phyloP scores from a whole-genome alignment of 1,284 basidiomycete species.

The Ganoderma leucocontextum region DNA sequence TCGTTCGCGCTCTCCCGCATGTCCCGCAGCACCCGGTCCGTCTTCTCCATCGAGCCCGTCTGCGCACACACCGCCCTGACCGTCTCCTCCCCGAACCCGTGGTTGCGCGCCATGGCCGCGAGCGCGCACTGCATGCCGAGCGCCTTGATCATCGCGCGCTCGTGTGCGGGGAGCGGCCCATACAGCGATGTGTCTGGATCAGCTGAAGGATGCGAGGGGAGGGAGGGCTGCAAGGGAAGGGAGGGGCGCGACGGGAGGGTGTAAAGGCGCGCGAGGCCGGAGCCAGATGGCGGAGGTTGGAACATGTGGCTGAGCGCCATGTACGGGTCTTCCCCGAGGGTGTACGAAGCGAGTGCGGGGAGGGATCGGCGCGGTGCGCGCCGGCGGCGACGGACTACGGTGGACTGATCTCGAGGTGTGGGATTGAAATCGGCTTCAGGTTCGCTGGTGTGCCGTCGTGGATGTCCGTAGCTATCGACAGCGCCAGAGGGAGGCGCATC shows the following conservation, averaged over 20 bases:
- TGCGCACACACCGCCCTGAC: slow-evolving; percentile 27
- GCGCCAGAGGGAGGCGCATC: neutral
- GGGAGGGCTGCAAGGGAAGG: slow-evolving; percentile 15
- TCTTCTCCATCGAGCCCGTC: slow-evolving; percentile 27
- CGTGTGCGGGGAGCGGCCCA: slow-evolving; percentile 19
- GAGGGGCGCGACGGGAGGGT: slow-evolving; percentile 13
- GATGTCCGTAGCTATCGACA: neutral
- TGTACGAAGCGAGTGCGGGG: slow-evolving; percentile 15
- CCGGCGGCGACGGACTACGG: neutral
- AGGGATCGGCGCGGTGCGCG: slow-evolving; percentile 14
- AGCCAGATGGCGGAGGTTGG: slow-evolving; percentile 11
- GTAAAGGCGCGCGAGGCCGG: slow-evolving; percentile 9
- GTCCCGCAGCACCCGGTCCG: slow-evolving; percentile 31
- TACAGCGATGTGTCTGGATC: neutral
- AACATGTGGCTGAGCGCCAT: slow-evolving; percentile 22
- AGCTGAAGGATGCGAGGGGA: slow-evolving; percentile 5
- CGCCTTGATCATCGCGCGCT: slow-evolving; percentile 26
- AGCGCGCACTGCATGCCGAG: slow-evolving; percentile 31
- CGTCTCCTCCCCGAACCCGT: slow-evolving; percentile 34
- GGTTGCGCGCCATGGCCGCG: slow-evolving; percentile 36
- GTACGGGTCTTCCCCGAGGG: slow-evolving; percentile 17
- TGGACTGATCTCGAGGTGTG: slow-evolving; percentile 3
- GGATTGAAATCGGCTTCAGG: neutral
- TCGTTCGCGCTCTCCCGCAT: slow-evolving; percentile 35
- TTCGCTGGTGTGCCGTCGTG: slow-evolving; percentile 17